Base-by-base conservation (phyloP, 352 stramenopile species). In the Phytophthora uliginosa region DNA sequence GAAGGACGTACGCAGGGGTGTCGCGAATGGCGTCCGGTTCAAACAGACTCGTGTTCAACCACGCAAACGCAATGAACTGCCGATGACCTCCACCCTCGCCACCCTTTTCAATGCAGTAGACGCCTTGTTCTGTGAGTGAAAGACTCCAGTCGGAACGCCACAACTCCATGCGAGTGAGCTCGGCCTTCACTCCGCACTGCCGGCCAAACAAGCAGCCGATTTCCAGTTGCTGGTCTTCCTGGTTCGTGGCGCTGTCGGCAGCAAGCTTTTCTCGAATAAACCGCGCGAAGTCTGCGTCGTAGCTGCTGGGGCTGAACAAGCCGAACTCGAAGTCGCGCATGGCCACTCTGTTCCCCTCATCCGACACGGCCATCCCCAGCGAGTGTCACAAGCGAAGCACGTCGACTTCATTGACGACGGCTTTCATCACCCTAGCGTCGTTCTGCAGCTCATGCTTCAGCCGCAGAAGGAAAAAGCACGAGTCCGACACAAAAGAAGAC, bases 321-420 rank as follows among this genome's bases (percentile, higher is more conserved):
- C 77, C 74, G 22, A 78, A 72, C 66, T 88, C 74, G 26, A 91
- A 90, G 15, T 86, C 77, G 66, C 63, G 31, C 42, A 52, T 74
- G 12, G 42, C 20, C 18, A 56, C 64, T 36, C n/a, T 13, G 28
- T 75, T 67, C 22, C 73, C 70, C 7, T 69, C 59, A 22, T 62
- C 13, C 1, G 55, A 69, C 1, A 76, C 38, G 12, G 88, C 24
- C 70, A 86, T 80, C 22, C 81, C 80, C 2, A 95, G 54, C 45
- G 66, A 76, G 13, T 68, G 79, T 60, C 86, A 86, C 57, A 94
- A 70, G 0, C 85, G 85, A 45, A 93, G 54, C 22, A 95, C 78
- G 31, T 93, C 86, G 9, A 85, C 57, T 64, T 95, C 85, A 38
- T 92, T 67, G 26, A 93, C 65, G 28, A 92, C 76, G 7, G 79